Evolutionary conservation across 139 green algal species (phyloP).

Genomic region (Chlorella sp.): DNA sequence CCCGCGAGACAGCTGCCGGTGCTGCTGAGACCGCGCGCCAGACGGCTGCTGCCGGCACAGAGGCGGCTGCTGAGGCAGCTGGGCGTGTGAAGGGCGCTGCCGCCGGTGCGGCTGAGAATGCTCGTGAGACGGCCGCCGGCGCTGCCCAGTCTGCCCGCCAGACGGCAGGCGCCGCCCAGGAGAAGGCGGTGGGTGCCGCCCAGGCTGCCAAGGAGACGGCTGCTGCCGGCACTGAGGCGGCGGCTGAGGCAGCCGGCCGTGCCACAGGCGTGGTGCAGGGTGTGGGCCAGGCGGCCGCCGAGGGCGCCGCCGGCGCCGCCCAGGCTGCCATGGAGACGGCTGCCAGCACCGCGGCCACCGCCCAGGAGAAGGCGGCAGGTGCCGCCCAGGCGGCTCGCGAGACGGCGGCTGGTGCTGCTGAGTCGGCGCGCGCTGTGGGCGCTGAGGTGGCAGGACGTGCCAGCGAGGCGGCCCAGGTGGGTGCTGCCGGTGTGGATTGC

Average conservation of each 20-base stretch:
- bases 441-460: slow-evolving; percentile 3
- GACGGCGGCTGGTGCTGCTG: neutral
- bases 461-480: neutral
- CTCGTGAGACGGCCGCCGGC: neutral
- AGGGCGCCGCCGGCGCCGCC: neutral
- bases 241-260: neutral
- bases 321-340: neutral
- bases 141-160: neutral
- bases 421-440: neutral
- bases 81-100: neutral
- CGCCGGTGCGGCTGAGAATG: neutral
- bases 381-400: neutral
- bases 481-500: too few relatives aligned
- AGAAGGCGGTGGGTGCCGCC: neutral
- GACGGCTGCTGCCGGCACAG: neutral
- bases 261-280: neutral
- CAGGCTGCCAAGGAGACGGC: neutral
- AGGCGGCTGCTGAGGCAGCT: neutral
- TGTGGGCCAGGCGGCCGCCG: neutral
- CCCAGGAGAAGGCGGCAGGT: neutral
- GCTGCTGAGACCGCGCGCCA: neutral
- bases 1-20: neutral
- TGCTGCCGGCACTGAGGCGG: neutral
- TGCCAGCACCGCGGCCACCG: too few relatives aligned
- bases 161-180: neutral